Percentiles rank a stretch among this genome's conserved stretches.
phyloP scores from a whole-genome alignment of 2,329 filamentous ascomycete genomes.

The Pseudogymnoascus sp. region DNA sequence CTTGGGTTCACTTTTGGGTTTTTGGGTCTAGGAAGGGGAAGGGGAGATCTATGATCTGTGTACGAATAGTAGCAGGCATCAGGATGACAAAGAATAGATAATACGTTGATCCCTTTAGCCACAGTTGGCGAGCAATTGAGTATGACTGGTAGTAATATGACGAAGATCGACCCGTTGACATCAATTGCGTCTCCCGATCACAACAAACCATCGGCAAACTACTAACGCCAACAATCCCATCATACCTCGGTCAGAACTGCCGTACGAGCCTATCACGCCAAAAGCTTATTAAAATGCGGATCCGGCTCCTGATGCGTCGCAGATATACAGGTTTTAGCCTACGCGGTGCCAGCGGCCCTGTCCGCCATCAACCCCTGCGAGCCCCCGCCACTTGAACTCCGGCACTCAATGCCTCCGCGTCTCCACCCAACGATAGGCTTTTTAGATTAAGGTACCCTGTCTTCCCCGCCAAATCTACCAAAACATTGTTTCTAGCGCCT shows the following conservation, averaged over 20 bases:
- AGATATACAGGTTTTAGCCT: background rate
- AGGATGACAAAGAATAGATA: background rate
- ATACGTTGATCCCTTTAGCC: background rate
- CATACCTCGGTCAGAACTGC: background rate
- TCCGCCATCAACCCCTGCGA: background rate
- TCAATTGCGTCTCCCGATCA: background rate
- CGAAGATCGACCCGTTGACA: background rate
- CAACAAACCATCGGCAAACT: too few relatives aligned
- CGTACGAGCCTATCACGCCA: background rate
- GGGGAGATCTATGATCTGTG: background rate
- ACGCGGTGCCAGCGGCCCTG: background rate
- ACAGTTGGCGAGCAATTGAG: background rate
- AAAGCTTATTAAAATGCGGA: background rate
- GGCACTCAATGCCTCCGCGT: background rate
- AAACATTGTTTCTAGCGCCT: background rate
- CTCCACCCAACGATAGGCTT: background rate
- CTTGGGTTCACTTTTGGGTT: background rate
- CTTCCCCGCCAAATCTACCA: background rate
- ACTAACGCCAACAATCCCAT: background rate
- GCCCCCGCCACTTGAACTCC: background rate
- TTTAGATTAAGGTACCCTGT: conserved; percentile 6
- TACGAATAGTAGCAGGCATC: background rate
- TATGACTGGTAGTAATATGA: background rate
- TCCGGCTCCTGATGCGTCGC: background rate
- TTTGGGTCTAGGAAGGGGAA: background rate